Base-by-base conservation (phyloP, 208 protist genomes). In the Wallacemonas collosoma region DNA sequence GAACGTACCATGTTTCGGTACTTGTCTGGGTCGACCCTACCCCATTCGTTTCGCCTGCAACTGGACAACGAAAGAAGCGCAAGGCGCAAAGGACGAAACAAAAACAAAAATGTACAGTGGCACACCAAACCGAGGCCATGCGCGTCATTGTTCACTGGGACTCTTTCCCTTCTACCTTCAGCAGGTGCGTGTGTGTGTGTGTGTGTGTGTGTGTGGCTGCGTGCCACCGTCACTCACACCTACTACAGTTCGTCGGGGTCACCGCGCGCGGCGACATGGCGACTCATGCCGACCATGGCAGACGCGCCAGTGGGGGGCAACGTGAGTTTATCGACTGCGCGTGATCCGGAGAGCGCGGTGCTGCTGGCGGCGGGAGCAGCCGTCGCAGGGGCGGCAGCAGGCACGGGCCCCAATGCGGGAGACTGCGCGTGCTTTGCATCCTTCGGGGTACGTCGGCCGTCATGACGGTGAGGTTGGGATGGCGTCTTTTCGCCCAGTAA, bases 401-500 rank as follows among this genome's bases (percentile, higher is more conserved):
- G 9, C 5, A 45, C 39, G 9, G 57, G 57, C 9, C 17, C 57
- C 57, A 63, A 17, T n/a, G 57, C 57, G 7, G 57, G 57, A 14
- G 57, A 68, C 38, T 15, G 5, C 5, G 47, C 48, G 9, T 53
- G 48, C n/a, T 38, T 68, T 7, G 44, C 36, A n/a, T 57, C 50
- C 2, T 54, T 68, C n/a, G 63, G 47, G 7, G 63, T 57, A 0
- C 63, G 50, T 15, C 63, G 47, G 15, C 36, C 63, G 17, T 57
- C 63, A 17, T 68, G 47, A 9, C 63, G 63, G 63, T 68, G 63
- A 6, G 57, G 57, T 0, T 63, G 57, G 6, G 57, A 39, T 8
- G 67, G 61, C 14, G 63, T 17, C 68, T 85, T 77, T 75, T 90
- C 83, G 40, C 74, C 80, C 12, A 93, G 76, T 55, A 93, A 53